Evolutionary conservation across 1,284 basidiomycete species (phyloP), one percentile per base, ranked within the genome.

Genomic region (Ceratobasidium papillatum): DNA sequence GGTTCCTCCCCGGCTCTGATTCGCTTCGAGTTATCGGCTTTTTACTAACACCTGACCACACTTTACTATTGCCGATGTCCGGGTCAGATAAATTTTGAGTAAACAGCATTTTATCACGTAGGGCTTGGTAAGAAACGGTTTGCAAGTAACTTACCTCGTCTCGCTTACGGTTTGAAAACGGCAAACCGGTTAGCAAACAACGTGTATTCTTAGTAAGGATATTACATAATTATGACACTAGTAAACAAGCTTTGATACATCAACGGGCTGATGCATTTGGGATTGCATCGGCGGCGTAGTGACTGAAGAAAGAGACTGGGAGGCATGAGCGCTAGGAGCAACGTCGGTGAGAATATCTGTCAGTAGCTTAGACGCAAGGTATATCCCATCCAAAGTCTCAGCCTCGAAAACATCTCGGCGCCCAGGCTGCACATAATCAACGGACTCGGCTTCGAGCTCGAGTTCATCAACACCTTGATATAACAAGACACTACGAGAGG

Each of bases 121-220:
- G 65, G 65, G 65, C 65, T 68, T 36, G 19, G 65, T 54, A 41
- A 43, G 65, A 30, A 68, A 68, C 65, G 34, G 65, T 68, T 68
- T 68, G 65, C 32, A 43, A 43, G 65, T 68, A 52, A 41, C 34
- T 54, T 52, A 68, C 65, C 52, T 41, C n/a, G 22, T 34, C 43
- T 63, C 43, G 36, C 65, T 34, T 38, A 56, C 38, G 49, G 65
- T 68, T 68, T 54, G 49, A 4, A 54, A 54, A 27, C 51, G 34
- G 51, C 36, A 68, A 68, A 68, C 65, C 22, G 65, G 65, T 68
- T 56, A 19, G 32, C 22, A 68, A 68, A 36, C 65, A 27, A 36
- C 36, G 27, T 56, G 49, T 19, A 56, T 41, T 51, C 49, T 68
- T 68, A 43, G 38, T 56, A 30, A 68, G 19, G 36, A 27, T 14